These are phyloP conservation scores for Hemileccinum impolitum DNA, from an alignment of 768 basidiomycete genomes.

Conservation along the genomic window DNA sequence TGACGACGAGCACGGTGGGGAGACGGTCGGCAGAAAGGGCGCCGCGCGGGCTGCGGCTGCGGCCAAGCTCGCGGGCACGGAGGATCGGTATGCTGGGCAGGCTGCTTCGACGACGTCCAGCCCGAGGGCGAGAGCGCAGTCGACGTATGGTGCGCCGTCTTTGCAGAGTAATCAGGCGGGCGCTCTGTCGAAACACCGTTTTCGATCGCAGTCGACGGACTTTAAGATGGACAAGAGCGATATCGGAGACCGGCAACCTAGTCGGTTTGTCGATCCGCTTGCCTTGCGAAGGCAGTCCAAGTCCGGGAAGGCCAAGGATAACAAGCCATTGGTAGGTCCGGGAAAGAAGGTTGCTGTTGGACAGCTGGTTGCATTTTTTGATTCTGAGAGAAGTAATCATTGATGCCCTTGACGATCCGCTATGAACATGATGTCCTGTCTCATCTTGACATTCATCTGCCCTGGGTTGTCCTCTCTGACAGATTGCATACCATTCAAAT, in stretches of 20 bases:
- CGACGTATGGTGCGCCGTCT: constrained; percentile 45
- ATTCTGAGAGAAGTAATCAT: constrained; percentile 32
- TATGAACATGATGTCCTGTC: not conserved
- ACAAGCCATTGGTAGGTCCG: constrained; percentile 33
- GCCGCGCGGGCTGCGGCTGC: constrained; percentile 32
- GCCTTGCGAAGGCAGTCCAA: constrained; percentile 62
- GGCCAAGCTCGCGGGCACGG: constrained; percentile 31
- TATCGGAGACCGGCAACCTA: constrained; percentile 8
- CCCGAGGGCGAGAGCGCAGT: constrained; percentile 51
- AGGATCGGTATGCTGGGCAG: constrained; percentile 15
- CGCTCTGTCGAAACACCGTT: constrained; percentile 23
- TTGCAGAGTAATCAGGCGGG: constrained; percentile 29
- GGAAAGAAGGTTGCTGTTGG: constrained; percentile 70
- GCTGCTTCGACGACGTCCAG: constrained; percentile 7
- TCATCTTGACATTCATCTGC: not conserved
- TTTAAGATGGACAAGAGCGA: constrained; percentile 21
- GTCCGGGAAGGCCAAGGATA: constrained; percentile 39
- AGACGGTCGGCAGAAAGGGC: constrained; percentile 57
- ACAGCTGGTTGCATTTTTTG: constrained; percentile 83
- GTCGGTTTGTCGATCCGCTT: constrained; percentile 76
- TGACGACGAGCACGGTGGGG: constrained; percentile 33
- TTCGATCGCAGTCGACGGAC: constrained; percentile 41
- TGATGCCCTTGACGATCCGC: not conserved
- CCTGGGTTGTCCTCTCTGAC: not conserved
- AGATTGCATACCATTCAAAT: not conserved